A percentile compares a stretch with the other conserved stretches of the same genome.
Conservation (phyloP, 495 filamentous ascomycete species). For the Alectoria sarmentosa region DNA sequence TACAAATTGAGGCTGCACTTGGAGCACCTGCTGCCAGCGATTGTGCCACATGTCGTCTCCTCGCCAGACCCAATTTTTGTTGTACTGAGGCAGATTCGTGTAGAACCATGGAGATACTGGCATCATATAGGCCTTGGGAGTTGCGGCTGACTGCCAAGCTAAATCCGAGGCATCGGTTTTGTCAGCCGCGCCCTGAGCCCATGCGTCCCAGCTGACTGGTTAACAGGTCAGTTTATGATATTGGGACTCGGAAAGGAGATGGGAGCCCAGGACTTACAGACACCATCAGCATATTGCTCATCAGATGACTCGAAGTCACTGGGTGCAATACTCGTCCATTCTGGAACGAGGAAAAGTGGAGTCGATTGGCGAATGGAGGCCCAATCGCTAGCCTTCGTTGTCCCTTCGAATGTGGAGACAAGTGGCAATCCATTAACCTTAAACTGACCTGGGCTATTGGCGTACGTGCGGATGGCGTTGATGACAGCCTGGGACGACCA, state of each 20-base stretch:
- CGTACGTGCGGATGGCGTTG: constrained; percentile 50
- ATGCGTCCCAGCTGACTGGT: constrained; percentile 52
- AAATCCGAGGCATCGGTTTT: constrained; percentile 49
- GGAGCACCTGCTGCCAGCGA: constrained; percentile 61
- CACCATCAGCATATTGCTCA: not conserved
- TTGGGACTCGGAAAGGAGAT: not conserved
- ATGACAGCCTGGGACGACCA: constrained; percentile 49
- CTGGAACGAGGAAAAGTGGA: constrained; percentile 50
- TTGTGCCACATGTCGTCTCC: constrained; percentile 67
- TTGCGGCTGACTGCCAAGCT: constrained; percentile 43
- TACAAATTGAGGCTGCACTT: constrained; percentile 57
- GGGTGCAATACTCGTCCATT: constrained; percentile 55
- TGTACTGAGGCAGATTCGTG: constrained; percentile 35
- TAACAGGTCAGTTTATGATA: not conserved
- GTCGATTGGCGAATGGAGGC: constrained; percentile 42
- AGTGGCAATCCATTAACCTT: constrained; percentile 44
- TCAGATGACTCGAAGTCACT: constrained; percentile 33
- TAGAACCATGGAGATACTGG: constrained; percentile 30
- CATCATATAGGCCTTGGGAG: constrained; percentile 37
- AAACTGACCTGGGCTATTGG: constrained; percentile 28
- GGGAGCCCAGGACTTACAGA: not conserved
- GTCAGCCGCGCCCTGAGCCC: constrained; percentile 46
- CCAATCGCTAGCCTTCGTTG: constrained; percentile 46
- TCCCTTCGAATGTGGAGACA: constrained; percentile 55
- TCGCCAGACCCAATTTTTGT: constrained; percentile 67